Evolutionary conservation across 441 rosid species (phyloP).

Genomic region (Isatis lusitanica): DNA sequence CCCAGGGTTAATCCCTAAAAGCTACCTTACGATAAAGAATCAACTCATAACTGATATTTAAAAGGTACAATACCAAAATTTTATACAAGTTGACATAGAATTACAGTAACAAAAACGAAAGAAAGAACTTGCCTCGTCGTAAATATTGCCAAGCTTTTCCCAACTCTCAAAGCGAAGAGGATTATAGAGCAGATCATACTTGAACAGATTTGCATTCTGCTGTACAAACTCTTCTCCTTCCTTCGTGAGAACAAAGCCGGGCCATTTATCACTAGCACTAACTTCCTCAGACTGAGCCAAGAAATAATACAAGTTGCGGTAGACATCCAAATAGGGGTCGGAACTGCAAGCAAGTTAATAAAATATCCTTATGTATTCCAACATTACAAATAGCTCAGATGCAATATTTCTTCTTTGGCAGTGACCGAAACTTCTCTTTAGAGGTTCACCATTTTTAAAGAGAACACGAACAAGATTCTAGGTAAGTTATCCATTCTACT

Average conservation of each 20-base stretch:
- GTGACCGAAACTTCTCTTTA: slow-evolving; percentile 8
- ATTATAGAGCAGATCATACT: slow-evolving; percentile 89
- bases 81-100: slow-evolving; percentile 17
- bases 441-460: neutral
- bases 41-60: slow-evolving; percentile 20
- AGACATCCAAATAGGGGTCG: slow-evolving; percentile 83
- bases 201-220: slow-evolving; percentile 86
- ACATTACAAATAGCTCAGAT: slow-evolving; percentile 12
- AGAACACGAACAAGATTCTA: slow-evolving; percentile 10
- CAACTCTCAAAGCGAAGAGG: slow-evolving; percentile 96
- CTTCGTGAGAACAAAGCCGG: slow-evolving; percentile 96
- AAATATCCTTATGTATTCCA: slow-evolving; percentile 27
- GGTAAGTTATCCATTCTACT: slow-evolving; percentile 12
- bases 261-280: slow-evolving; percentile 98
- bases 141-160: slow-evolving; percentile 94
- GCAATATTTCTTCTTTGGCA: slow-evolving; percentile 11
- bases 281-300: slow-evolving; percentile 95
- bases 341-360: slow-evolving; percentile 66
- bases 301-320: slow-evolving; percentile 83
- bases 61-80: neutral
- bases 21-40: slow-evolving; percentile 6
- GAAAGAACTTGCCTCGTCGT: slow-evolving; percentile 81
- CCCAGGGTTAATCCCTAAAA: neutral
- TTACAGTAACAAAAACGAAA: slow-evolving; percentile 16
- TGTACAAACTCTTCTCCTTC: slow-evolving; percentile 99